A percentile compares a stretch with the other conserved stretches of the same genome.
These are phyloP conservation scores for Pittosporum tobira DNA, from an alignment of 129 eudicot species.

Conservation along the genomic window DNA sequence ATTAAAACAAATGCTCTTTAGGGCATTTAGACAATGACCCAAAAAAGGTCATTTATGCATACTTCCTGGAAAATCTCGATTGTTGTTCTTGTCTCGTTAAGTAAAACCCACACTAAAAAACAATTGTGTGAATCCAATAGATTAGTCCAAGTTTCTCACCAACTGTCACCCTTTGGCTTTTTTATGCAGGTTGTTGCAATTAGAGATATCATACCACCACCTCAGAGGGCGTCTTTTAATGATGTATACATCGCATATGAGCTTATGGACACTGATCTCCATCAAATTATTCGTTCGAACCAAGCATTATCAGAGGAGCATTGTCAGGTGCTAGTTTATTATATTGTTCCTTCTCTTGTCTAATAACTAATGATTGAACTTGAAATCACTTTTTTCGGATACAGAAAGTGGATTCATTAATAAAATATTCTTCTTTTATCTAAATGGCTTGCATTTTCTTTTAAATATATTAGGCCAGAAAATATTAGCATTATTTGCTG, in stretches of 20 bases:
- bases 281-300: constrained; percentile 72
- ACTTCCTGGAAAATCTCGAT: background rate
- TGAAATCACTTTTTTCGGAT: too few species aligned
- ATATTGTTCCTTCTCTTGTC: background rate
- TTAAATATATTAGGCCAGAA: too few species aligned
- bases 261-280: constrained; percentile 89
- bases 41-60: too few species aligned
- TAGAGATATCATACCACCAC: constrained; percentile 78
- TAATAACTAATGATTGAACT: too few species aligned
- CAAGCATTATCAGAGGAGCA: constrained; percentile 78
- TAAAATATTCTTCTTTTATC: too few species aligned
- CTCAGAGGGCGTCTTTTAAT: constrained; percentile 46
- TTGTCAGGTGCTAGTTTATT: constrained; percentile 51
- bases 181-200: constrained; percentile 66
- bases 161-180: constrained; percentile 8
- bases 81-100: background rate
- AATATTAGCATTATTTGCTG: background rate
- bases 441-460: too few species aligned
- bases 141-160: constrained; percentile 5
- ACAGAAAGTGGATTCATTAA: too few species aligned
- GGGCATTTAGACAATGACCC: too few species aligned
- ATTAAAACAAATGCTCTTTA: too few species aligned
- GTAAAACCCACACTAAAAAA: background rate
- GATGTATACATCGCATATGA: constrained; percentile 86
- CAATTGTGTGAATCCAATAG: background rate